These are phyloP conservation scores for Styphnolobium japonicum DNA, from an alignment of 306 rosid species.

Conservation along the genomic window DNA sequence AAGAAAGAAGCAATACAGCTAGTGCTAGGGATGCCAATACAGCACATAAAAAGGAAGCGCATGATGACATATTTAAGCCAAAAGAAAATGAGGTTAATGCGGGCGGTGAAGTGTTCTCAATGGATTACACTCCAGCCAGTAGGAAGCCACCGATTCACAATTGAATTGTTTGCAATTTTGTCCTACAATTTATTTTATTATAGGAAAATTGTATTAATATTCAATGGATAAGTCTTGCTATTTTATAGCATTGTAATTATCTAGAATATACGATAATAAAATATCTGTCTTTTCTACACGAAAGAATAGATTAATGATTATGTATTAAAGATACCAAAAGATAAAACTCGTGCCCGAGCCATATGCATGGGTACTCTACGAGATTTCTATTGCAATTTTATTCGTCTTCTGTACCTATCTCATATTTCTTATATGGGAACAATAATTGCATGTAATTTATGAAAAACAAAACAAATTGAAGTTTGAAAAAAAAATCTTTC, in stretches of 20 bases:
- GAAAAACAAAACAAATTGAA: not conserved
- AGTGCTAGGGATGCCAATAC: not conserved
- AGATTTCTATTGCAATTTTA: not conserved
- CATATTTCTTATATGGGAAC: not conserved
- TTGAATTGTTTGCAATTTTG: conserved; percentile 31
- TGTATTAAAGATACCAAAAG: not conserved
- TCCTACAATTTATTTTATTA: not conserved
- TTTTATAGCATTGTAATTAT: not conserved
- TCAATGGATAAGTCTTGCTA: not conserved
- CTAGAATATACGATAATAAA: not conserved
- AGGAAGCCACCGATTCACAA: conserved; percentile 91
- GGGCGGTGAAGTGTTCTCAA: conserved; percentile 53
- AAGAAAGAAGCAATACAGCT: conserved; percentile 23
- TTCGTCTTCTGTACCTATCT: too few species aligned
- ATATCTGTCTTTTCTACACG: not conserved
- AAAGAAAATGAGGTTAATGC: conserved; percentile 33
- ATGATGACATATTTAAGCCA: conserved; percentile 27
- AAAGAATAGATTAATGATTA: not conserved
- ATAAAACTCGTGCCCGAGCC: not conserved
- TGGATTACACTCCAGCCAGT: conserved; percentile 80
- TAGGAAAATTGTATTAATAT: not conserved
- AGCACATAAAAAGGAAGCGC: conserved; percentile 20
- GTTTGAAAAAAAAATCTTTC: too few species aligned
- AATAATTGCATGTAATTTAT: not conserved
- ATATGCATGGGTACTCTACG: not conserved